These are phyloP conservation scores for Trichocladium antarcticum DNA, from an alignment of 495 filamentous ascomycete species.

Conservation along the genomic window DNA sequence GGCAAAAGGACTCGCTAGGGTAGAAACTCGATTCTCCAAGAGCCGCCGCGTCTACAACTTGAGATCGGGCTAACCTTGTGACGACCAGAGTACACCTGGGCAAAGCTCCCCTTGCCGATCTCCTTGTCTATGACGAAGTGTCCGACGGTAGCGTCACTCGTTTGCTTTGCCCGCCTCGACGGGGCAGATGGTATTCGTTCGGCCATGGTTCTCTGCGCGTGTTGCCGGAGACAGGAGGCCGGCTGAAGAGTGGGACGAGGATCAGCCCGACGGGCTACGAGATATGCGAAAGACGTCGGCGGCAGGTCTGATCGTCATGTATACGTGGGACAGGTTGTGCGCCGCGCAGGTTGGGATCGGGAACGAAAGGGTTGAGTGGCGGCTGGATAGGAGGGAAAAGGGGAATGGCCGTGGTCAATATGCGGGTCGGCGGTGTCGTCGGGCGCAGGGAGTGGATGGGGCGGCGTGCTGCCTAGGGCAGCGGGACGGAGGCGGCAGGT, in stretches of 20 bases:
- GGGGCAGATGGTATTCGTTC: conserved; percentile 28
- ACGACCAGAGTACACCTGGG: conserved; percentile 77
- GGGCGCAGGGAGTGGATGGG: neutral
- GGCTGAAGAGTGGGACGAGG: conserved; percentile 16
- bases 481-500: conserved; percentile 20
- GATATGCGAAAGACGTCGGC: conserved; percentile 33
- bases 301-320: conserved; percentile 37
- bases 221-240: conserved; percentile 36
- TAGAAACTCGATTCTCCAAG: too few relatives aligned
- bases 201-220: conserved; percentile 39
- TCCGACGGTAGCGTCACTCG: conserved; percentile 56
- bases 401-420: conserved; percentile 3
- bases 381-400: conserved; percentile 4
- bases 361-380: neutral
- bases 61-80: conserved; percentile 54
- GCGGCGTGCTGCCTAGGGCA: conserved; percentile 14
- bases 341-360: conserved; percentile 1
- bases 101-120: conserved; percentile 93
- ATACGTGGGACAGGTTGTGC: conserved; percentile 21
- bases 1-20: too few relatives aligned
- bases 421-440: conserved; percentile 4
- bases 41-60: neutral
- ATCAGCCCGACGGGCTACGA: conserved; percentile 39
- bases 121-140: conserved; percentile 66
- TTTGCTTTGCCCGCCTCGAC: conserved; percentile 29